A percentile compares a stretch with the other conserved stretches of the same genome.
Evolutionary conservation across 768 basidiomycete genomes (phyloP).

Genomic region (Tylopilus cervinicoccineus): DNA sequence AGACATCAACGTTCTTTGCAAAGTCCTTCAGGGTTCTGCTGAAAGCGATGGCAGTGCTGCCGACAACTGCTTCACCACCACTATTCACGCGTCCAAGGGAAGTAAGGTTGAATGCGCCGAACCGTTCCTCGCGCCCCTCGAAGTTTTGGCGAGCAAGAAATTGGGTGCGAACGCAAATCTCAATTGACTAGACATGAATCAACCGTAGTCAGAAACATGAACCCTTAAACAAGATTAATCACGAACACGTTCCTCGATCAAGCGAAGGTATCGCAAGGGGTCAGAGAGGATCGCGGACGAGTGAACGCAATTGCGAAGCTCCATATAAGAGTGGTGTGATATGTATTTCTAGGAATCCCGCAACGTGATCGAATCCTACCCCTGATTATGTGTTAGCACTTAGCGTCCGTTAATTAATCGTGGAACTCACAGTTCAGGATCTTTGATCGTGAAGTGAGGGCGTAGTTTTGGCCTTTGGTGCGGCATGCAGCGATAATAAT

Average conservation of each 20-base stretch:
- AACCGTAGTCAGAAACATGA: background rate
- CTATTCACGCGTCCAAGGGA: constrained; percentile 35
- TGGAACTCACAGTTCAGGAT: constrained; percentile 37
- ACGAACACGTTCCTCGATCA: constrained; percentile 36
- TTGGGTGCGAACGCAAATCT: constrained; percentile 37
- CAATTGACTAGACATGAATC: constrained; percentile 23
- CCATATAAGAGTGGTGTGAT: constrained; percentile 34
- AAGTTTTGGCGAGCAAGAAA: constrained; percentile 40
- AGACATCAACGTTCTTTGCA: constrained; percentile 22
- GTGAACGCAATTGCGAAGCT: constrained; percentile 21
- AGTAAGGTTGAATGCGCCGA: constrained; percentile 31
- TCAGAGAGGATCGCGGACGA: constrained; percentile 25
- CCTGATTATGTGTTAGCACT: constrained; percentile 16
- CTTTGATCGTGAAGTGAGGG: constrained; percentile 31
- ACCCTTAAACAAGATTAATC: constrained; percentile 3
- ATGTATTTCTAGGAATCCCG: constrained; percentile 41
- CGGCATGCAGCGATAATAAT: constrained; percentile 33
- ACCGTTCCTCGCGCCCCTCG: constrained; percentile 20
- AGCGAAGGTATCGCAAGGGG: constrained; percentile 18
- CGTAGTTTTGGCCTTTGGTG: constrained; percentile 34
- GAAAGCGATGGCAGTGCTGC: constrained; percentile 36
- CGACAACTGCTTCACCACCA: constrained; percentile 41
- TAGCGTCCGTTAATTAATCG: background rate
- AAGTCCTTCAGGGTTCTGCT: constrained; percentile 27
- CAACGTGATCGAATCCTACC: constrained; percentile 47